Evolutionary conservation across 2,329 filamentous ascomycete genomes (phyloP), one percentile per base, ranked within the genome.

Genomic region (Paracoccidioides brasiliensis): DNA sequence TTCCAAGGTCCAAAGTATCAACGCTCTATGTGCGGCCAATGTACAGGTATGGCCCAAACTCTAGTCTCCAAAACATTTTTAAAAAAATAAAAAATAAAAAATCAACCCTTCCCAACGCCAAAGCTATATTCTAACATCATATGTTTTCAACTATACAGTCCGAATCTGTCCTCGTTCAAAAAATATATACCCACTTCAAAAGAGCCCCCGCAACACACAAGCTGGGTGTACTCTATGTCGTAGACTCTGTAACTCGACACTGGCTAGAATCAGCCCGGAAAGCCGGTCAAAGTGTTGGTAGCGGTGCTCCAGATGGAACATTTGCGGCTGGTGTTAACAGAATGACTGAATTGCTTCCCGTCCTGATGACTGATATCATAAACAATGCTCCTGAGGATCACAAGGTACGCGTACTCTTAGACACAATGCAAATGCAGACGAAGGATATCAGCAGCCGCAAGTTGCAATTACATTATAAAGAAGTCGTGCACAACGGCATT

Each of bases 181-280:
- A 95, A 72, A 86, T 98, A 67, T 95, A 88, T 75, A 94, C 90
- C 62, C 90, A 96, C 69, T 94, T 97, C 80, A 95, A 94, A 74
- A 95, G 93, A 74, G 85, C 90, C 63, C 88, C 89, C 58, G 83
- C 83, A 70, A 95, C 90, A 70, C 91, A 98, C 81, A 98, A 98
- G 76, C 81, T 98, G 73, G 93, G 93, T 75, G 90, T 96, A 69
- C 85, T 98, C 76, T 98, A 98, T 84, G 90, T 97, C 76, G 88
- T 98, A 90, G 93, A 98, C 80, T 95, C 91, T 78, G 90, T 98
- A 81, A 91, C 90, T 72, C 89, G 93, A 75, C 91, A 94, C 78
- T 98, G 93, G 91, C 84, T 95, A 78, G 91, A 97, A 72, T 87
- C 90, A 74, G 91, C 93, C 67, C 93, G 90, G 75, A 81, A 84